phyloP scores from a whole-genome alignment of 768 basidiomycete genomes.

The Termitomyces sp. region DNA sequence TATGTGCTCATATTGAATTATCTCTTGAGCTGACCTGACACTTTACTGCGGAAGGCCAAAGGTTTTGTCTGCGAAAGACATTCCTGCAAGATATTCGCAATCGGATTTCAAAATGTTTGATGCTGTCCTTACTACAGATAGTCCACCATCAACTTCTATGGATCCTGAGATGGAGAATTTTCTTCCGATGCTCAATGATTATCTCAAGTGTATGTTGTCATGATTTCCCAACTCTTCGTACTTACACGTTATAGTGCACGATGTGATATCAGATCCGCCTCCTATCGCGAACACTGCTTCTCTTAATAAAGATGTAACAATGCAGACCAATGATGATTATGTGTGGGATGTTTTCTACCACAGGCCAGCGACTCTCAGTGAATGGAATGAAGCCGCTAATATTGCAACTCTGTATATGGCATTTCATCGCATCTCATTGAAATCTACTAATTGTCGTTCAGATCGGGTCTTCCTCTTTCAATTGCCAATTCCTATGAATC shows the following conservation, averaged over 20 bases:
- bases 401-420: constrained; percentile 58
- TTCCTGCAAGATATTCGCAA: constrained; percentile 20
- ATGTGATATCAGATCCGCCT: constrained; percentile 15
- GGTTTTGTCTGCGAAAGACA: constrained; percentile 47
- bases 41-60: constrained; percentile 38
- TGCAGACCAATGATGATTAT: constrained; percentile 43
- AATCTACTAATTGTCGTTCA: constrained; percentile 18
- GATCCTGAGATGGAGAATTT: constrained; percentile 75
- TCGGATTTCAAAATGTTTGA: constrained; percentile 67
- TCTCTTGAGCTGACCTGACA: neutral
- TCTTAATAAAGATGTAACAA: neutral
- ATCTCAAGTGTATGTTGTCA: constrained; percentile 48
- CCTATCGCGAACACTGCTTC: constrained; percentile 3
- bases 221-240: neutral
- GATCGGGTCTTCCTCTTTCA: constrained; percentile 60
- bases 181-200: constrained; percentile 70
- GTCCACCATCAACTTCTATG: constrained; percentile 18
- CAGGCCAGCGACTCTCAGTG: constrained; percentile 49
- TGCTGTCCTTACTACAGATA: constrained; percentile 45
- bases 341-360: constrained; percentile 86
- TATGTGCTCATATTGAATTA: constrained; percentile 14
- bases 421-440: neutral
- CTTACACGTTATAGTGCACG: constrained; percentile 21
- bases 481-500: constrained; percentile 52
- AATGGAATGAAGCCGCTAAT: constrained; percentile 52